Conservation (phyloP, 2,329 filamentous ascomycete species). For the Colletotrichum lini region DNA sequence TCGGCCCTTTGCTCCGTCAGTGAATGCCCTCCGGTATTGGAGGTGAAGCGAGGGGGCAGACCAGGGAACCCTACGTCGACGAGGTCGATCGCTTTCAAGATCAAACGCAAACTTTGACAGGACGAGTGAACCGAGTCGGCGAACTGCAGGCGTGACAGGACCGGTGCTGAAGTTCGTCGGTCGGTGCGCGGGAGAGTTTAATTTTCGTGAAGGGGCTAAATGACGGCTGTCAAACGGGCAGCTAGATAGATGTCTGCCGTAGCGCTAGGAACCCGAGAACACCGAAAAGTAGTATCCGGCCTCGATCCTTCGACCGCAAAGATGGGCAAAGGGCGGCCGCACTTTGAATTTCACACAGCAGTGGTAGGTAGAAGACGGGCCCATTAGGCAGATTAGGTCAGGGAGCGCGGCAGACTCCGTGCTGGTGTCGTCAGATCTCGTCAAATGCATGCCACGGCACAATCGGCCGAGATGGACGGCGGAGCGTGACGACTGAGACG, state of each 20-base stretch:
- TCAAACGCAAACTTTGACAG: conserved; percentile 22
- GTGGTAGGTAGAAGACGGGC: conserved; percentile 11
- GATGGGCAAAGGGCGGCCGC: background rate
- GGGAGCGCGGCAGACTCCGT: background rate
- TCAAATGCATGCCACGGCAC: conserved; percentile 33
- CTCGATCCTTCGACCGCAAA: conserved; percentile 21
- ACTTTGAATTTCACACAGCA: background rate
- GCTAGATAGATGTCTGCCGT: background rate
- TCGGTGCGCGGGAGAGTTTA: background rate
- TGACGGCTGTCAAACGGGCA: background rate
- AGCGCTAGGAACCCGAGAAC: background rate
- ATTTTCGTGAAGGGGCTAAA: conserved; percentile 12
- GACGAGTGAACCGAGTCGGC: conserved; percentile 9
- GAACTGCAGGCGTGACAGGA: conserved; percentile 26
- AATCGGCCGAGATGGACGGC: conserved; percentile 34
- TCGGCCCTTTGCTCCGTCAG: conserved; percentile 23
- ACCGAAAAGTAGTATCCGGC: conserved; percentile 14
- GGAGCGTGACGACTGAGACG: conserved; percentile 30
- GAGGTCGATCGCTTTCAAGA: conserved; percentile 9
- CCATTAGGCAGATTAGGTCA: conserved; percentile 13
- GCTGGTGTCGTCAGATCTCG: conserved; percentile 18
- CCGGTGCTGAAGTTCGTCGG: background rate
- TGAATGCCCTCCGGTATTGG: conserved; percentile 23
- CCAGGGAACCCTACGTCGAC: conserved; percentile 14
- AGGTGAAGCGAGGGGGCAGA: background rate